Base-by-base conservation (phyloP, 352 stramenopile species). In the Phytophthora pseudosyringae region DNA sequence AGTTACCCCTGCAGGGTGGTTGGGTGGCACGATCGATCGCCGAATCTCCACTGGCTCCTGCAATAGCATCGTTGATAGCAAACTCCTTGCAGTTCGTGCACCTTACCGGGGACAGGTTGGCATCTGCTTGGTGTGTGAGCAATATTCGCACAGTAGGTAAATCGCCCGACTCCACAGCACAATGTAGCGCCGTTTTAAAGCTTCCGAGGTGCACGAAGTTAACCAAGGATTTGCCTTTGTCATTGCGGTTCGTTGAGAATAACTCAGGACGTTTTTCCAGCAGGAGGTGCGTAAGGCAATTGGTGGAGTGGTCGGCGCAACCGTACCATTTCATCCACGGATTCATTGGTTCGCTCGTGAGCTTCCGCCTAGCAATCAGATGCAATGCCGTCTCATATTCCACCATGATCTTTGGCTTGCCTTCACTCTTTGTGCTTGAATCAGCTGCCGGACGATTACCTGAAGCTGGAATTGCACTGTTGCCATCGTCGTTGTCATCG, bases 171-270 rank as follows among this genome's bases (percentile, higher is more conserved):
- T 83, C 57, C 2, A 92, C 76, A 25, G 85, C 83, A 41, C 75
- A 86, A 53, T 86, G 66, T 28, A 94, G 52, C 4, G 85, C 69
- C 0, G 85, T 91, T 56, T 86, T 88, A 26, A 80, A 78, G 13
- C 56, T 77, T n/a, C 43, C 45, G 11, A 76, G 79, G 31, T 85
- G 71, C 0, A 77, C 53, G 26, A 86, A 78, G 45, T 90, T 83
- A 33, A 91, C 54, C 1, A 73, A 60, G 1, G 54, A 69, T 47
- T 76, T 64, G 10, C 73, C 57, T 38, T 59, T 59, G 13, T 52
- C 58, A 5, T 41, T 21, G 13, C 46, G 47, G 35, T 31, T 46
- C 2, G 36, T 35, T 38, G 52, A 44, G 16, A 89, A 81, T 4
- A 78, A 13, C 4, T 66, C 58, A 0, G 71, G 67, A 0, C 60